These are phyloP conservation scores for Cladosporium sp. DNA, from an alignment of 2,329 filamentous ascomycete species.

Conservation along the genomic window DNA sequence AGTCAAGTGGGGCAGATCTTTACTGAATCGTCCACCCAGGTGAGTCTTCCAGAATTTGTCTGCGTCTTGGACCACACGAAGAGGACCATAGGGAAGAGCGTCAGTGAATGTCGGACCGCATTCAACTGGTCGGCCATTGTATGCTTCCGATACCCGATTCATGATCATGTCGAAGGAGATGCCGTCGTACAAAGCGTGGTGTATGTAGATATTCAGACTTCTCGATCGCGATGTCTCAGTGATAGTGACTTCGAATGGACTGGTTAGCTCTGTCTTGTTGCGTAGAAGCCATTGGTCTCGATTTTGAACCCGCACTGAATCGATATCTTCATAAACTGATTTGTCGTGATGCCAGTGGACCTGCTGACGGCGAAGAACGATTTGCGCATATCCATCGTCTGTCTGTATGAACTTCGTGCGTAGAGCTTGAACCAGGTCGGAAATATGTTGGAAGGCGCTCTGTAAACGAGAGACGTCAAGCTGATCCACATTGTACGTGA, in stretches of 20 bases:
- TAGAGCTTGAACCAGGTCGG: conserved; percentile 58
- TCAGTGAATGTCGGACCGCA: conserved; percentile 59
- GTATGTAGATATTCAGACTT: conserved; percentile 58
- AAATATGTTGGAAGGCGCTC: conserved; percentile 54
- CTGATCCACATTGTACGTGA: conserved; percentile 55
- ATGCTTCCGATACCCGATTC: conserved; percentile 51
- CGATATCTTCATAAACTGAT: background rate
- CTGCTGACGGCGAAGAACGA: conserved; percentile 49
- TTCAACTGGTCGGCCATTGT: conserved; percentile 34
- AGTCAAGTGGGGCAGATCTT: background rate
- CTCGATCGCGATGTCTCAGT: conserved; percentile 30
- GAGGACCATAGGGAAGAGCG: conserved; percentile 64
- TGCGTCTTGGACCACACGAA: conserved; percentile 48
- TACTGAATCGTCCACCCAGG: background rate
- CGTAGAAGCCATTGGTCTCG: conserved; percentile 52
- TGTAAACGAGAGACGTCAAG: conserved; percentile 49
- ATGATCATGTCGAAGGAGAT: conserved; percentile 70
- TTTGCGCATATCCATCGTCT: conserved; percentile 71
- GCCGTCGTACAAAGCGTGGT: conserved; percentile 86
- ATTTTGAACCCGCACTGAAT: conserved; percentile 33
- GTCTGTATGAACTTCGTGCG: conserved; percentile 71
- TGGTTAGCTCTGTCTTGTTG: conserved; percentile 48
- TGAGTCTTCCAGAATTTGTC: conserved; percentile 61
- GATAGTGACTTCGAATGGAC: conserved; percentile 52
- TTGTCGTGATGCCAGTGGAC: background rate